These are phyloP conservation scores for Rosa hybrid DNA, from an alignment of 331 rosid species.

Conservation along the genomic window DNA sequence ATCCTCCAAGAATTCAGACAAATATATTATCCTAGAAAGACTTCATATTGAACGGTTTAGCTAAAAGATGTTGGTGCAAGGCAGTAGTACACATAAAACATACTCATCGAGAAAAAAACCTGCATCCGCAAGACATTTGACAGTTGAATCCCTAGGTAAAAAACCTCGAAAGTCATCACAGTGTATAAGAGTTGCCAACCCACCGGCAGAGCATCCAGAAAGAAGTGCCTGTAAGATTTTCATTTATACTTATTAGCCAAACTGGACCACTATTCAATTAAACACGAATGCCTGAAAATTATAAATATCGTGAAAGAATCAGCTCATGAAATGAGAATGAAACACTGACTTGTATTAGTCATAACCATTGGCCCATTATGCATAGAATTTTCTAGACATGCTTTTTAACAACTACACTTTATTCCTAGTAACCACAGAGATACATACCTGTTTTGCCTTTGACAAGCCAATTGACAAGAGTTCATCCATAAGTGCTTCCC, in stretches of 20 bases:
- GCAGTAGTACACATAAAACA: constrained; percentile 38
- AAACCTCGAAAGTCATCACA: constrained; percentile 69
- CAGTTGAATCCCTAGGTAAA: constrained; percentile 59
- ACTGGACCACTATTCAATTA: not conserved
- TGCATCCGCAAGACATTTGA: constrained; percentile 92
- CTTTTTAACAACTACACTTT: not conserved
- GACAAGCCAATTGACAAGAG: constrained; percentile 76
- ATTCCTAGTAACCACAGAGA: not conserved
- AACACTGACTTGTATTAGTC: not conserved
- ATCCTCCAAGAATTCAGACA: not conserved
- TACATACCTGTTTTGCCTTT: constrained; percentile 68
- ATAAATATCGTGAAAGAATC: not conserved
- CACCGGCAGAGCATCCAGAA: constrained; percentile 98
- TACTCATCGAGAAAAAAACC: constrained; percentile 97
- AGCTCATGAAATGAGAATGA: not conserved
- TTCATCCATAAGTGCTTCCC: constrained; percentile 82
- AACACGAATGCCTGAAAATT: not conserved
- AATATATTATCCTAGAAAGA: not conserved
- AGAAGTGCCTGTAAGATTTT: constrained; percentile 70
- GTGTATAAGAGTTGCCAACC: constrained; percentile 88
- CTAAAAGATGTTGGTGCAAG: constrained; percentile 21
- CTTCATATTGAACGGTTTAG: not conserved
- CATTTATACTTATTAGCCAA: not conserved
- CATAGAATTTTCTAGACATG: not conserved
- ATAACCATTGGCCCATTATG: not conserved